Base-by-base conservation (phyloP, 345 rosid species). In the Dovyalis caffra region DNA sequence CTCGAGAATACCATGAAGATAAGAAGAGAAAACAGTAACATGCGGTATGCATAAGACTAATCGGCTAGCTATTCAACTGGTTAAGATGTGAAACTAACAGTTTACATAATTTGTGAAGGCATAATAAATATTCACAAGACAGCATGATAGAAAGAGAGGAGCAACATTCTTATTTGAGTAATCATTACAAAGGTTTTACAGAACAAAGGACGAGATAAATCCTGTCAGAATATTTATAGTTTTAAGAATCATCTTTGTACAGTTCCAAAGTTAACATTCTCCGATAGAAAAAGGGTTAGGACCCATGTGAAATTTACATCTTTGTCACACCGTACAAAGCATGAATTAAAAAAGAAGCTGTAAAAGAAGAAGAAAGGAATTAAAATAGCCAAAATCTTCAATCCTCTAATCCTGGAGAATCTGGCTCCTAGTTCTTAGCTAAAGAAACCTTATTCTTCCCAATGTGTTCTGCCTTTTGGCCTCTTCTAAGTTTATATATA, bases 191-290 rank as follows among this genome's bases (percentile, higher is more conserved):
- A 6, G 64, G 12, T n/a, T 2, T 51, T 34, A 70, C 20, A 8
- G 11, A 57, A 34, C 14, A 21, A 35, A 21, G 43, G 32, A 68
- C 9, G 15, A 68, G 26, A 47, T 1, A 18, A 8, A 45, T 43
- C 58, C 16, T 14, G 72, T 69, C 40, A 25, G 16, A 38, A 58
- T 16, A 58, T 71, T 71, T 11, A 35, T 4, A 8, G 8, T 3
- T 33, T 29, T 1, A 67, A 11, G n/a, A 62, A 72, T 57, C 62
- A 70, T 74, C 70, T 64, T 77, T 72, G 78, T 80, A 72, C 84
- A 77, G 79, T 73, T 77, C 53, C 74, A 69, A 80, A 81, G 80
- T 69, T 72, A 75, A 76, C 74, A 71, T 21, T 64, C 31, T 37
- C 73, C 43, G 66, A 15, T 6, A 32, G n/a, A 23, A 29, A 65